Base-by-base conservation (phyloP, 805 yeast species). In the Starmerella apicola region DNA sequence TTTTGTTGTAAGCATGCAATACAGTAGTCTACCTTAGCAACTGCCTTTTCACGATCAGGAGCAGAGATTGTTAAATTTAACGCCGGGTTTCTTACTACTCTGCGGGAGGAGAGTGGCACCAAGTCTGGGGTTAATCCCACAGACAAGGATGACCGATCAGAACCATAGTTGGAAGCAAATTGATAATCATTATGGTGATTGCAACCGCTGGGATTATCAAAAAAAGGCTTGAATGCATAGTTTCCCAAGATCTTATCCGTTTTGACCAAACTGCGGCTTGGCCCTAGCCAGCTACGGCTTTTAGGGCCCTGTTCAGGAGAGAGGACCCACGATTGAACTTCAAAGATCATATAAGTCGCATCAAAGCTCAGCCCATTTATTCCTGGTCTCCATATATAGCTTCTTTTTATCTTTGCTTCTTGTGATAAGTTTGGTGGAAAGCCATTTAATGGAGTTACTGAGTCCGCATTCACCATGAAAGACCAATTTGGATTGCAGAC, bases 1-100 rank as follows among this genome's bases (percentile, higher is more conserved):
- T 46, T 46, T 12, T 30, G 34, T 35, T 46, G 50, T 17, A 45
- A 15, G 21, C 49, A 45, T 16, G 49, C 49, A 1, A 46, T 34
- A 13, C 19, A 21, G 38, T 46, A 46, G 39, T 46, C 50, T 10
- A 45, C 42, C 18, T 34, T 36, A 4, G 49, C 49, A 37, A 36
- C 38, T 12, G 32, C 36, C 36, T 31, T 39, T 27, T 43, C 45
- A 7, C 27, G 25, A 29, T 38, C 37, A 16, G 36, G 6, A 26
- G 26, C 34, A 2, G 29, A 30, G 4, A 30, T 23, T 6, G 43
- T 41, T 19, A 42, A 15, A 2, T 27, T 27, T 3, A 32, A n/a
- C 10, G 49, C 46, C 8, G 49, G 44, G 22, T 41, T 39, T 9
- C 12, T 26, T 8, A 12, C 20, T 12, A 18, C 23, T 13, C 31